Evolutionary conservation across 2,329 filamentous ascomycete genomes (phyloP), one percentile per base, ranked within the genome.

Genomic region (Xylariaceae sp.): DNA sequence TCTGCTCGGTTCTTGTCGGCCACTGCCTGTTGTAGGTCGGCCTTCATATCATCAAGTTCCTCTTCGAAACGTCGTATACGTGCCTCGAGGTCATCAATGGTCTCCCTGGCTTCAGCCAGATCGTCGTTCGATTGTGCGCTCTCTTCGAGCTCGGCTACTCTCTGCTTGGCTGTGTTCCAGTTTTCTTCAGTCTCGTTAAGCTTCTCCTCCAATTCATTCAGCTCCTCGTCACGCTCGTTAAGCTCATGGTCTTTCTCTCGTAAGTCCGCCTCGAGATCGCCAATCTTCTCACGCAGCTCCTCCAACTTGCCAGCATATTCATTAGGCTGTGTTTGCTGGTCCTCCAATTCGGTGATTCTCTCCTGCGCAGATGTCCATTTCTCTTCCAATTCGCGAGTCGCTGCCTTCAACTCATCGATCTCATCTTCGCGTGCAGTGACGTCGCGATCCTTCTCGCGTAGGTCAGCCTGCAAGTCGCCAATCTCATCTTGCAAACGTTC

Each of bases 381-480:
- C 24, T 73, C 68, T 37, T 73, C 65, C 4, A 66, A 47, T 8
- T 72, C 73, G 33, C 75, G 69, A 32, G 68, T 61, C 56, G 69
- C 75, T 39, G 67, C 72, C 50, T 79, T 79, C n/a, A 87, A 60
- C 15, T 78, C 75, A 29, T 87, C 85, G 11, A 89, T 68, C 51
- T 88, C 81, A 47, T 90, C 85, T 38, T 93, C 85, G 16, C 81
- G 81, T 48, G 89, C 79, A 37, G 85, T 81, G 29, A 94, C 75
- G 2, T 79, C 60, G 3, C 82, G 79, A 43, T 91, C 84, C 58
- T 89, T 91, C 48, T 88, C 83, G 32, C 86, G 78, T 11, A 91
- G 61, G 8, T 88, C 82, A 4, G 81, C 78, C 62, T 94, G 85
- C 4, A 91, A 69, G 53, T 94, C 87, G 28, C 78, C 78, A 11